These are phyloP conservation scores for Ogataea methylovora DNA, from an alignment of 805 yeast genomes.

Conservation along the genomic window DNA sequence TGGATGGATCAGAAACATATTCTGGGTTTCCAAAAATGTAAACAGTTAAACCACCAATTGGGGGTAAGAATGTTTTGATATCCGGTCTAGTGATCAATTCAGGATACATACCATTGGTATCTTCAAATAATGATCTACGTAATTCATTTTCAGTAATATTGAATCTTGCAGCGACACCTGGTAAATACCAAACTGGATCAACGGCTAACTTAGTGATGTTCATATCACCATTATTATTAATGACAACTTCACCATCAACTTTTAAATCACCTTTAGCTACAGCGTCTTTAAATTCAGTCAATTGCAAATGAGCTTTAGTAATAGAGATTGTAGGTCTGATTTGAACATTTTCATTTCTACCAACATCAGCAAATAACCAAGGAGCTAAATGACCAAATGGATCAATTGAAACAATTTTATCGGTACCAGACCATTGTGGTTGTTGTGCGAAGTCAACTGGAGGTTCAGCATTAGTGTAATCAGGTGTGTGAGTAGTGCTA, in stretches of 20 bases:
- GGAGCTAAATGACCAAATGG: constrained; percentile 65
- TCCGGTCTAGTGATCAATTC: constrained; percentile 63
- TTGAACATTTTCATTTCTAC: constrained; percentile 41
- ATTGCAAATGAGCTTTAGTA: constrained; percentile 58
- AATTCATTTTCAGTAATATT: constrained; percentile 48
- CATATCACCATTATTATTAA: constrained; percentile 53
- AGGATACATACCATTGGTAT: constrained; percentile 67
- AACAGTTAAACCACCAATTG: constrained; percentile 62
- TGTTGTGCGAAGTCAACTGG: constrained; percentile 48
- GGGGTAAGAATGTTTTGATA: constrained; percentile 57
- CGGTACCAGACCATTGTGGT: constrained; percentile 46
- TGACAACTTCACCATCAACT: constrained; percentile 55
- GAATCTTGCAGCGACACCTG: constrained; percentile 61
- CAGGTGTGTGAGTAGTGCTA: constrained; percentile 44
- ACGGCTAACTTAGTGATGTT: constrained; percentile 59
- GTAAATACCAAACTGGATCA: constrained; percentile 66
- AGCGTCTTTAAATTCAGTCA: constrained; percentile 50
- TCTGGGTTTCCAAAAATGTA: constrained; percentile 60
- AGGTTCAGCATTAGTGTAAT: constrained; percentile 58
- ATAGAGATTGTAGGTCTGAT: constrained; percentile 60
- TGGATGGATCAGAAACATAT: constrained; percentile 41
- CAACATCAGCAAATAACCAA: constrained; percentile 41
- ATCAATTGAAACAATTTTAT: constrained; percentile 58
- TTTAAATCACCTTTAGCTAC: constrained; percentile 43
- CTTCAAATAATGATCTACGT: constrained; percentile 56